Evolutionary conservation across 805 yeast genomes (phyloP).

Genomic region (Kodamaea leandrae): DNA sequence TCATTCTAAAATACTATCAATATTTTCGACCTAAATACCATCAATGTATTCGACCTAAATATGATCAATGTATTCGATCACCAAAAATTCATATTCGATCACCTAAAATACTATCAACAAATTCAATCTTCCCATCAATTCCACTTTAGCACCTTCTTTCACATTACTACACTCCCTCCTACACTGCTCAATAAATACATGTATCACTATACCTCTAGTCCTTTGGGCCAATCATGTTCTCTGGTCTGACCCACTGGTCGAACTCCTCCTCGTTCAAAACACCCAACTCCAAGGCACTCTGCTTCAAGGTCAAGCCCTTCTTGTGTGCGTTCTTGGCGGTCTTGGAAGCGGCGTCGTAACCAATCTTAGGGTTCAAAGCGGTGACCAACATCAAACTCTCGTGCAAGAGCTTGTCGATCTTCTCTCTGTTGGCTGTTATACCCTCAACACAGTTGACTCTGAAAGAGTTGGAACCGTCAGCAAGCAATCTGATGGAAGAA

Average conservation of each 20-base stretch:
- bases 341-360: slow-evolving; percentile 96
- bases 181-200: no score
- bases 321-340: slow-evolving; percentile 98
- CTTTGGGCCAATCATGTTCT: slow-evolving; percentile 96
- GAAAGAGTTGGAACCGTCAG: slow-evolving; percentile 88
- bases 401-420: slow-evolving; percentile 82
- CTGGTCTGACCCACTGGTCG: slow-evolving; percentile 96
- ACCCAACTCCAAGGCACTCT: slow-evolving; percentile 89
- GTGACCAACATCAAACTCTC: slow-evolving; percentile 98
- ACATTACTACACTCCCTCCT: no score
- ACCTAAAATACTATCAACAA: no score
- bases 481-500: slow-evolving; percentile 80
- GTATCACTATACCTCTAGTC: no score
- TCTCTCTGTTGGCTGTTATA: slow-evolving; percentile 81
- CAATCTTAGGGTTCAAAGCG: slow-evolving; percentile 97
- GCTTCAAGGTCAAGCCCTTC: slow-evolving; percentile 93
- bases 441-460: slow-evolving; percentile 95
- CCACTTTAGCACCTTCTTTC: no score
- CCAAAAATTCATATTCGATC: no score
- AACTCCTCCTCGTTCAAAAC: slow-evolving; percentile 83
- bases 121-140: no score
- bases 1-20: no score
- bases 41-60: no score
- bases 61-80: no score
- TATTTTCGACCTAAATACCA: no score